These are phyloP conservation scores for Colletotrichum kahawae DNA, from an alignment of 2,329 filamentous ascomycete species.

Conservation along the genomic window DNA sequence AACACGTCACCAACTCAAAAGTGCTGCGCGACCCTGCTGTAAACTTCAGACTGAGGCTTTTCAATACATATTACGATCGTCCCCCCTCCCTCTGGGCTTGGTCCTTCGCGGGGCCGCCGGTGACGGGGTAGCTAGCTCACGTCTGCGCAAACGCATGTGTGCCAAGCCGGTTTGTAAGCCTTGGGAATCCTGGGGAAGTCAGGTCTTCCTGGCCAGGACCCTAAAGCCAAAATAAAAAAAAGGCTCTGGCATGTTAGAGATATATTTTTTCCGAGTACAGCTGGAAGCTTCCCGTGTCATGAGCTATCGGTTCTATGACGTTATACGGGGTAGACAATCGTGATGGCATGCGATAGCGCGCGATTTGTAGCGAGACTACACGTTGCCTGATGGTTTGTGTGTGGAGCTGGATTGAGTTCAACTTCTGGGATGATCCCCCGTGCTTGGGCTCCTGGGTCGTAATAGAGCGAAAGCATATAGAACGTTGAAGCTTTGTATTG, in stretches of 20 bases:
- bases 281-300: constrained; percentile 2
- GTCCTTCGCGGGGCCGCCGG: background rate
- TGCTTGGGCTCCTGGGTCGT: constrained; percentile 1
- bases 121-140: background rate
- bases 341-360: background rate
- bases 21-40: background rate
- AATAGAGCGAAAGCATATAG: background rate
- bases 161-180: background rate
- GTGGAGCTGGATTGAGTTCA: constrained; percentile 3
- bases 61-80: constrained; percentile 7
- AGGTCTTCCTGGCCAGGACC: background rate
- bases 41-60: background rate
- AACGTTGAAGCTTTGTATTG: background rate
- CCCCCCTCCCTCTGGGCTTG: background rate
- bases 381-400: background rate
- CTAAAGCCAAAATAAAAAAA: background rate
- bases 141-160: background rate
- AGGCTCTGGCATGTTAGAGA: constrained; percentile 4
- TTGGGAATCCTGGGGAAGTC: background rate
- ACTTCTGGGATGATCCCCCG: constrained; percentile 1
- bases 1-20: constrained; percentile 17
- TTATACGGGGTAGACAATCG: background rate
- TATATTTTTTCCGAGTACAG: constrained; percentile 4
- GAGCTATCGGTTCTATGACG: constrained; percentile 4
- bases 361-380: background rate